phyloP scores from a whole-genome alignment of 352 stramenopile genomes.

The Saprolegnia diclina region DNA sequence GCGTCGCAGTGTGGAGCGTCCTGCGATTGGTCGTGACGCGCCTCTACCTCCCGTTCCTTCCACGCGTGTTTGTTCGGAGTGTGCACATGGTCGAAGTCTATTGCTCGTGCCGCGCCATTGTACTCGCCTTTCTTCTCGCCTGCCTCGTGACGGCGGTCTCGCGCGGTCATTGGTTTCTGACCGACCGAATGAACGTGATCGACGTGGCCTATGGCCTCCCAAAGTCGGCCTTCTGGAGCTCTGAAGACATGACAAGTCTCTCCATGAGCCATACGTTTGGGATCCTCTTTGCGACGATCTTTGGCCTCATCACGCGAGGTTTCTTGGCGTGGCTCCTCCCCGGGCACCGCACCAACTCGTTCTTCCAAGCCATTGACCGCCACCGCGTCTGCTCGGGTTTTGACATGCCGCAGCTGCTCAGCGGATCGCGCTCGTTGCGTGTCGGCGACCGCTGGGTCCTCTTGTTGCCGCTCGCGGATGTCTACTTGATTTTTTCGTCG shows the following conservation, averaged over 20 bases:
- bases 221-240: neutral
- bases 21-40: neutral
- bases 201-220: neutral
- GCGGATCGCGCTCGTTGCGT: neutral
- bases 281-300: neutral
- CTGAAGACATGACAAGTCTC: neutral
- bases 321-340: neutral
- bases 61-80: neutral
- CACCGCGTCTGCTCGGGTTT: conserved; percentile 2
- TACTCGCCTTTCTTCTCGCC: neutral
- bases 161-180: neutral
- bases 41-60: neutral
- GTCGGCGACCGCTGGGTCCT: neutral
- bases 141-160: neutral
- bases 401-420: neutral
- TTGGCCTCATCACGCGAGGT: neutral
- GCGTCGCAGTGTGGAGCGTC: conserved; percentile 23
- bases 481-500: conserved; percentile 8
- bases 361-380: neutral
- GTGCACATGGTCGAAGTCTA: neutral
- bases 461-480: neutral
- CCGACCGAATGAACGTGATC: neutral
- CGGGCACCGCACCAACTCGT: neutral
- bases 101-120: conserved; percentile 1
- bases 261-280: neutral